Conservation (phyloP, 306 rosid genomes). For the Trifolium pratense region DNA sequence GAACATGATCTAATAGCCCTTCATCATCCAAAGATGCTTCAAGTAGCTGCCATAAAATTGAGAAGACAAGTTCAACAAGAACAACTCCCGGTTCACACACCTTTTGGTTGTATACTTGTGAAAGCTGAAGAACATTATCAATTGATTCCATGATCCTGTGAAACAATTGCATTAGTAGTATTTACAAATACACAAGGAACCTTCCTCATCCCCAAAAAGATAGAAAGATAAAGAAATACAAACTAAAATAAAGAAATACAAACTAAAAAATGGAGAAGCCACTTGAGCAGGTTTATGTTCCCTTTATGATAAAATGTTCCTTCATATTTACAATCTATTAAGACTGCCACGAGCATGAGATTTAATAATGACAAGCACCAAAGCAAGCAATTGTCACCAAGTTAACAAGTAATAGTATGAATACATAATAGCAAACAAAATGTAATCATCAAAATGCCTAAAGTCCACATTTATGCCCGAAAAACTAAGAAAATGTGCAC, state of each 20-base stretch:
- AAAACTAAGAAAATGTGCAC: neutral
- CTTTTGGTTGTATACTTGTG: slow-evolving; percentile 61
- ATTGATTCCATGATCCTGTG: slow-evolving; percentile 84
- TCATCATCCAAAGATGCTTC: slow-evolving; percentile 94
- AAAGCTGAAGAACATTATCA: slow-evolving; percentile 81
- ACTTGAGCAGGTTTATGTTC: slow-evolving; percentile 31
- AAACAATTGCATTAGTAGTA: slow-evolving; percentile 45
- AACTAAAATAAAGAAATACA: neutral
- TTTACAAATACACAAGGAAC: slow-evolving; percentile 30
- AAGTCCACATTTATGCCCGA: neutral
- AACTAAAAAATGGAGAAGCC: slow-evolving; percentile 10
- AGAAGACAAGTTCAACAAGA: slow-evolving; percentile 81
- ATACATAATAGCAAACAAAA: slow-evolving; percentile 15
- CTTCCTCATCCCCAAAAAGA: slow-evolving; percentile 3
- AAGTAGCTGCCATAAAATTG: slow-evolving; percentile 79
- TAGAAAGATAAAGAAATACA: neutral
- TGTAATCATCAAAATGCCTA: slow-evolving; percentile 4
- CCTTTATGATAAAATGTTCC: slow-evolving; percentile 7
- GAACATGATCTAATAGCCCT: slow-evolving; percentile 64
- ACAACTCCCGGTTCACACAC: slow-evolving; percentile 74
- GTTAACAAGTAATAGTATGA: slow-evolving; percentile 15
- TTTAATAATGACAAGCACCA: slow-evolving; percentile 2
- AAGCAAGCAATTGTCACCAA: slow-evolving; percentile 22
- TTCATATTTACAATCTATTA: slow-evolving; percentile 7
- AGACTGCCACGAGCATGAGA: neutral